Evolutionary conservation across 345 rosid species (phyloP), one percentile per base, ranked within the genome.

Genomic region (Eucalyptus paniculata): DNA sequence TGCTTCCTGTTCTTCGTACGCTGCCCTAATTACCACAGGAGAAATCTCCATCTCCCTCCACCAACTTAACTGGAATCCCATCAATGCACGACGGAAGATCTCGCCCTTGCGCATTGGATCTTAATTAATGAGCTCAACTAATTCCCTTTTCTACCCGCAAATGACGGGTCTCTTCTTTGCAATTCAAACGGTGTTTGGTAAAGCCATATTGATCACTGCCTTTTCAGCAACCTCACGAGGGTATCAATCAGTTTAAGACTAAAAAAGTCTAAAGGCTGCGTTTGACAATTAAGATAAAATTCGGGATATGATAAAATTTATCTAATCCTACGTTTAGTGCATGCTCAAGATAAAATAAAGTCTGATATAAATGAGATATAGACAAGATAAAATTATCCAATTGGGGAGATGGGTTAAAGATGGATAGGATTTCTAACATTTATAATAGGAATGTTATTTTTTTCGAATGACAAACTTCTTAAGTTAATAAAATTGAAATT

Each of bases 371-470:
- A 53, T 3, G 11, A 53, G 11, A 53, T 53, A 53, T 53, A 53
- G 4, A 53, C 0, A 53, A 19, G 2, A 53, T 53, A 21, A 8
- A 53, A 53, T 53, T 21, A 53, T 53, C 11, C 0, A 53, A 8
- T 53, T 19, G 5, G 26, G 11, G 5, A 53, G 1, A 2, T 53
- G 2, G 2, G 2, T 53, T 53, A 53, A 53, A 53, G 58, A 53
- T 53, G 1, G 11, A 53, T 53, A 53, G 5, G 0, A 53, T 53
- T 53, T 53, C 0, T 53, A 53, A 4, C 0, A 53, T 53, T 2
- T 0, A 21, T 53, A 19, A 53, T 21, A 21, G 0, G 5, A 53
- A 19, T 3, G 11, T 8, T 53, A 8, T 53, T 19, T 53, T 51
- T 53, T 8, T 53, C 1, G 2, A 53, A 8, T 21, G 26, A 8